Base-by-base conservation (phyloP, 1,284 basidiomycete genomes). In the Ganoderma sinense region DNA sequence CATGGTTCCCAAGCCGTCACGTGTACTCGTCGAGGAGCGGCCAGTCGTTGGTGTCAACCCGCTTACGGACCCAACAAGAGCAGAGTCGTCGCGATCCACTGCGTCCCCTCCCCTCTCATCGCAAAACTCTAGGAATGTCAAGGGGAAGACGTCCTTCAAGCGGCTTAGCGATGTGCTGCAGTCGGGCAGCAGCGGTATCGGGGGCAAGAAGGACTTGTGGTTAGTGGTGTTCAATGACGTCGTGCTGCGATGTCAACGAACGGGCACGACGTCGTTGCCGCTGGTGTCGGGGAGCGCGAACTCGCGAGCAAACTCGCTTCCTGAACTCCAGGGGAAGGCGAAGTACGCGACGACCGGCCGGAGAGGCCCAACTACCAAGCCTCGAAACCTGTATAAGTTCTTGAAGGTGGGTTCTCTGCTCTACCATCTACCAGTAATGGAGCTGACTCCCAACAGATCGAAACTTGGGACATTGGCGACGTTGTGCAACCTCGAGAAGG, bases 221-320 rank as follows among this genome's bases (percentile, higher is more conserved):
- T 85, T 97, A 66, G 94, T 99, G 0, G 89, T 91, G 16, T 99
- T 99, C 84, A 97, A 97, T 67, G 97, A 99, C 79, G 97, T 99
- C 59, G 93, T 97, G 14, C 83, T 99, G 58, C 88, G 96, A 64
- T 99, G 97, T 80, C 95, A 97, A 78, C 87, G 95, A 65, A 93
- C 91, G 1, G 97, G 97, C 13, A 93, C 92, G 11, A 99, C 97
- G 0, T 93, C 91, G 5, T 80, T 98, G 62, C 96, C 97, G 0
- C 82, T 98, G 69, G 92, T 91, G 11, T 88, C 94, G 11, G 87
- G 89, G n/a, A 43, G n/a, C 18, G 86, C 89, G 31, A 90, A 87
- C 76, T 89, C 88, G 63, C 84, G 90, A 73, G 88, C 88, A 26
- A 94, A 86, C 74, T 93, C 90, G n/a, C 78, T 91, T 74, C 92